phyloP scores from a whole-genome alignment of 306 rosid genomes.

The Glycine latifolia region DNA sequence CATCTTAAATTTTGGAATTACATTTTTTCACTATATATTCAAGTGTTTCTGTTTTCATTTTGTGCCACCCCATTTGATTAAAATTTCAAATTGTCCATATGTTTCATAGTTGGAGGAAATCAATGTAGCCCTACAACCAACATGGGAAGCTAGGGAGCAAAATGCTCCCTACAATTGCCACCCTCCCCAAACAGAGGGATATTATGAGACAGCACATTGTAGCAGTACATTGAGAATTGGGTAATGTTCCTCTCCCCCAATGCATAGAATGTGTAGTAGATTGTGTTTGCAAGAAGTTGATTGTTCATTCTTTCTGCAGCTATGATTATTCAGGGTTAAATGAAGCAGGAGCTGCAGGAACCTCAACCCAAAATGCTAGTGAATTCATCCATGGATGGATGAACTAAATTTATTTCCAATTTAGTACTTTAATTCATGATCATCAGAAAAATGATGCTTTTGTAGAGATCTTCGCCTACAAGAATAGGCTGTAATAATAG shows the following conservation, averaged over 20 bases:
- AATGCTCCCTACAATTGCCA: slow-evolving; percentile 52
- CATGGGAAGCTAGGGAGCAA: slow-evolving; percentile 57
- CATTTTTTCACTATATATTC: not conserved
- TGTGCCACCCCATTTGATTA: slow-evolving; percentile 16
- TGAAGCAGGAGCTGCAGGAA: slow-evolving; percentile 49
- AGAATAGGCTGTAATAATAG: slow-evolving; percentile 39
- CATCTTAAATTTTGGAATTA: not conserved
- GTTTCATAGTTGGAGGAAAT: slow-evolving; percentile 63
- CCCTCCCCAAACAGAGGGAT: slow-evolving; percentile 53
- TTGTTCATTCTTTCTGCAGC: slow-evolving; percentile 33
- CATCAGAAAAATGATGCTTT: slow-evolving; percentile 5
- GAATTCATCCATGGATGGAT: slow-evolving; percentile 59
- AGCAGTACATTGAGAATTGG: slow-evolving; percentile 59
- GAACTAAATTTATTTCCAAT: slow-evolving; percentile 37
- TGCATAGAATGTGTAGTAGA: not conserved
- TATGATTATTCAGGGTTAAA: slow-evolving; percentile 46
- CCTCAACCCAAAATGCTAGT: slow-evolving; percentile 45
- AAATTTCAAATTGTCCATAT: slow-evolving; percentile 33
- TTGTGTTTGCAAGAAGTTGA: slow-evolving; percentile 1
- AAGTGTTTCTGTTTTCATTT: not conserved
- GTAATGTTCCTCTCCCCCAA: slow-evolving; percentile 46
- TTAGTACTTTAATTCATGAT: slow-evolving; percentile 4
- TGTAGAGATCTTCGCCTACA: slow-evolving; percentile 41
- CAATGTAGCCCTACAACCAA: slow-evolving; percentile 47
- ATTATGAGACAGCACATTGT: slow-evolving; percentile 54